Evolutionary conservation across 2,329 filamentous ascomycete species (phyloP).

Genomic region (Lithohypha guttulata): DNA sequence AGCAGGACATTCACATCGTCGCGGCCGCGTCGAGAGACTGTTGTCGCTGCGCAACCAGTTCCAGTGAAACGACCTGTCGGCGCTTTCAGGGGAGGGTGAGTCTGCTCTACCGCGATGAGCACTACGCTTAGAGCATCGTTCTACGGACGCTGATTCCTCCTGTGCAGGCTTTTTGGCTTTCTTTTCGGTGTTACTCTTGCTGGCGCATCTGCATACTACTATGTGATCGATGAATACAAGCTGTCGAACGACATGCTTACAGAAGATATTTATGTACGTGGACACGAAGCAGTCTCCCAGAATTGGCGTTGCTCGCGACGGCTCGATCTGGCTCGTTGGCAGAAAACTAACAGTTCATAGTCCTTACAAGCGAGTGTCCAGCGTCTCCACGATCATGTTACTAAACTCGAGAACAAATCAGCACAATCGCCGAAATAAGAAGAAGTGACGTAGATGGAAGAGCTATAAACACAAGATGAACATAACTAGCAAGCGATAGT

Average conservation of each 20-base stretch:
- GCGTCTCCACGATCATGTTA: slow-evolving; percentile 73
- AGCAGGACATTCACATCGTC: no score
- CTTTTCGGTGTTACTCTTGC: slow-evolving; percentile 72
- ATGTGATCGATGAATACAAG: slow-evolving; percentile 87
- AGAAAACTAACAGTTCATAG: no score
- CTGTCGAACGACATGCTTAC: slow-evolving; percentile 84
- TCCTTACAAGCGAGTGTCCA: slow-evolving; percentile 79
- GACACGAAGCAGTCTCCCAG: no score
- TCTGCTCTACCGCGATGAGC: no score
- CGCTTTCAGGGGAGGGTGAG: slow-evolving; percentile 62
- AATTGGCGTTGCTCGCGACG: no score
- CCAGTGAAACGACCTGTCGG: slow-evolving; percentile 51
- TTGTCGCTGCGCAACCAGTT: no score
- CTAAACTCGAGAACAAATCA: slow-evolving; percentile 69
- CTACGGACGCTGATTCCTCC: no score
- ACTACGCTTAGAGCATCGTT: no score
- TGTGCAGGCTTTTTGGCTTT: slow-evolving; percentile 73
- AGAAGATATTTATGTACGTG: slow-evolving; percentile 88
- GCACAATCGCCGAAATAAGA: slow-evolving; percentile 34
- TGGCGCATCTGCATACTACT: slow-evolving; percentile 77
- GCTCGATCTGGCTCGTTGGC: no score
- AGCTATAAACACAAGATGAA: not conserved
- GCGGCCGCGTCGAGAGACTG: no score
- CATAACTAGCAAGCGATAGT: no score
- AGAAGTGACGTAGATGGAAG: not conserved